Percentiles rank a stretch among this genome's conserved stretches.
These are phyloP conservation scores for Stephania japonica DNA, from an alignment of 164 flowering plant genomes.

Conservation along the genomic window DNA sequence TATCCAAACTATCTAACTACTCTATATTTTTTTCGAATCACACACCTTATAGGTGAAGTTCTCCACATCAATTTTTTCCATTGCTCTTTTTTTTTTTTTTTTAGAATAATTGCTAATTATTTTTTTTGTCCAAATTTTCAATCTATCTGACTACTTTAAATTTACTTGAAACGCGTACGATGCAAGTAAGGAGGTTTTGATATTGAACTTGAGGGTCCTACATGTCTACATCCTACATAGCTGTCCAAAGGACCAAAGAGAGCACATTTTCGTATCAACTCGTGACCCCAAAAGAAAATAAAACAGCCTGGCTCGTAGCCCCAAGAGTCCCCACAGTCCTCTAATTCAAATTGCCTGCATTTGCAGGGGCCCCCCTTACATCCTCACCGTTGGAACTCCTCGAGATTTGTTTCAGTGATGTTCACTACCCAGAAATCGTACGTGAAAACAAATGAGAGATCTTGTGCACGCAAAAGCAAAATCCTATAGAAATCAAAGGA, in stretches of 20 bases:
- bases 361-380: background rate
- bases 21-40: too few species aligned
- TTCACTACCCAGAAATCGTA: background rate
- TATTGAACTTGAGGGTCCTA: background rate
- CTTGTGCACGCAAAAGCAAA: background rate
- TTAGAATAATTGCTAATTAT: too few species aligned
- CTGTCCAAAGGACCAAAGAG: background rate
- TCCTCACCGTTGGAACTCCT: background rate
- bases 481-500: background rate
- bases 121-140: too few species aligned
- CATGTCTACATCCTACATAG: background rate
- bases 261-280: too few species aligned
- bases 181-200: too few species aligned
- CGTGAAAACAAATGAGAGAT: background rate
- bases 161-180: too few species aligned
- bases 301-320: background rate
- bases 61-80: too few species aligned
- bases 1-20: too few species aligned
- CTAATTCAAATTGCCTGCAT: too few species aligned
- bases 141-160: too few species aligned
- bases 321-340: background rate
- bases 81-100: too few species aligned
- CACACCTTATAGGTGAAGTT: too few species aligned
- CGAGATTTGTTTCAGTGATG: background rate
- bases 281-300: background rate